Conservation (phyloP, 495 filamentous ascomycete genomes). For the Aspergillus coremiiformis region DNA sequence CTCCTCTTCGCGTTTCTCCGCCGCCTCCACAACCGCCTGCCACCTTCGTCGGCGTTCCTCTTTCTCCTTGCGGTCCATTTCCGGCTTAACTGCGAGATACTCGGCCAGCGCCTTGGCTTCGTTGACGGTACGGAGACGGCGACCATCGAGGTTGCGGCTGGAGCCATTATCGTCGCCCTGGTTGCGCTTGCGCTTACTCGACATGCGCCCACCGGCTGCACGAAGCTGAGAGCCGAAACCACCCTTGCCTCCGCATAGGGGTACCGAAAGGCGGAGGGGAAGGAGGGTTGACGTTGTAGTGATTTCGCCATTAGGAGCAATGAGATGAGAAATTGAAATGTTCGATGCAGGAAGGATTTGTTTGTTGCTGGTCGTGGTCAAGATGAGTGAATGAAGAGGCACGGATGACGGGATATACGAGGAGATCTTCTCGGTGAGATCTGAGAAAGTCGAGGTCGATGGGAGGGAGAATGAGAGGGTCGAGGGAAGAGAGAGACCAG, state of each 20-base stretch:
- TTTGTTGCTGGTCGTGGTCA: conserved; percentile 78
- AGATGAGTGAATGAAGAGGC: conserved; percentile 48
- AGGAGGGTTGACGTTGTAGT: conserved; percentile 61
- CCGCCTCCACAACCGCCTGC: conserved; percentile 74
- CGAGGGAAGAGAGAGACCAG: conserved; percentile 70
- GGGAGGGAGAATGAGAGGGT: conserved; percentile 69
- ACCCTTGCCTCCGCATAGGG: conserved; percentile 85
- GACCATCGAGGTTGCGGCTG: conserved; percentile 86
- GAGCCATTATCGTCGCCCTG: conserved; percentile 80
- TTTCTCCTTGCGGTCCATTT: conserved; percentile 90
- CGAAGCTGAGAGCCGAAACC: conserved; percentile 96
- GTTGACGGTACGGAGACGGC: conserved; percentile 80
- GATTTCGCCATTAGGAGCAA: conserved; percentile 18
- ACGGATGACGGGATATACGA: conserved; percentile 53
- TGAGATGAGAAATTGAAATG: conserved; percentile 24
- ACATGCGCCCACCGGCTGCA: conserved; percentile 96
- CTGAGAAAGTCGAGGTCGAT: conserved; percentile 53
- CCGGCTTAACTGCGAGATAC: conserved; percentile 90
- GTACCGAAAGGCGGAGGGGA: conserved; percentile 66
- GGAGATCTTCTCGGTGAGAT: conserved; percentile 56
- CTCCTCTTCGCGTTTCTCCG: conserved; percentile 75
- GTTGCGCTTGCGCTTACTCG: conserved; percentile 78
- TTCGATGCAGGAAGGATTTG: conserved; percentile 44
- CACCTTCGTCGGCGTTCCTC: conserved; percentile 73
- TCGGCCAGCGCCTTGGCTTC: conserved; percentile 93